These are phyloP conservation scores for Verticillium dahliae DNA, from an alignment of 2,329 filamentous ascomycete species.

Conservation along the genomic window DNA sequence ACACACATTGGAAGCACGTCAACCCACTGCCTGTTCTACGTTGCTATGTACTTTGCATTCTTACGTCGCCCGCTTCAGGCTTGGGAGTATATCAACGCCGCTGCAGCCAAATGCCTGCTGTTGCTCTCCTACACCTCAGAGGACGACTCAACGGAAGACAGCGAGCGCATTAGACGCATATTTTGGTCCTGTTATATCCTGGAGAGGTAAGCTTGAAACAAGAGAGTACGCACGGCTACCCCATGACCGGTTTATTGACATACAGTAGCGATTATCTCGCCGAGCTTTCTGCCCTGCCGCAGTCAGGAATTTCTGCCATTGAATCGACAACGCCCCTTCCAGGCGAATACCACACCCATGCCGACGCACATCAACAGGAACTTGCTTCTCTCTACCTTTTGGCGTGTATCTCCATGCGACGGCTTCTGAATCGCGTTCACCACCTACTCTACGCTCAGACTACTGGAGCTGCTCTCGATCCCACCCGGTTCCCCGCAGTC, in stretches of 20 bases:
- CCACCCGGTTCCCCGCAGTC: conserved; percentile 36
- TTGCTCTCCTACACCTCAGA: conserved; percentile 35
- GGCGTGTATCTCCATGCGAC: conserved; percentile 44
- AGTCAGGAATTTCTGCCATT: conserved; percentile 42
- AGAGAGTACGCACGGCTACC: no score
- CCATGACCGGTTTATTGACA: background rate
- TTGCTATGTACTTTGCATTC: conserved; percentile 43
- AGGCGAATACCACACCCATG: conserved; percentile 38
- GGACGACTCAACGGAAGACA: conserved; percentile 28
- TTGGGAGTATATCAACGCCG: conserved; percentile 43
- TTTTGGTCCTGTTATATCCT: conserved; percentile 51
- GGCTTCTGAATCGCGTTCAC: conserved; percentile 40
- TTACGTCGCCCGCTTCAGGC: conserved; percentile 43
- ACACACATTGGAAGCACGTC: conserved; percentile 37
- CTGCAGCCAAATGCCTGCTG: conserved; percentile 42
- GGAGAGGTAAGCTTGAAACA: conserved; percentile 30
- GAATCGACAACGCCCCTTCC: conserved; percentile 43
- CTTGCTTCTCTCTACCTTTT: conserved; percentile 45
- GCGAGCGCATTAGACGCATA: conserved; percentile 41
- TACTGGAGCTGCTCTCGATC: conserved; percentile 36
- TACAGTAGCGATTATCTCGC: conserved; percentile 40
- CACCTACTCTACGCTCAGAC: conserved; percentile 40
- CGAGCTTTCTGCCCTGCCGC: conserved; percentile 42
- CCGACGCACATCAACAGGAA: conserved; percentile 29
- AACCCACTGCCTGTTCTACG: conserved; percentile 43